Conservation (phyloP, 73 alveolate genomes). For the Paramecium pentaurelia region DNA sequence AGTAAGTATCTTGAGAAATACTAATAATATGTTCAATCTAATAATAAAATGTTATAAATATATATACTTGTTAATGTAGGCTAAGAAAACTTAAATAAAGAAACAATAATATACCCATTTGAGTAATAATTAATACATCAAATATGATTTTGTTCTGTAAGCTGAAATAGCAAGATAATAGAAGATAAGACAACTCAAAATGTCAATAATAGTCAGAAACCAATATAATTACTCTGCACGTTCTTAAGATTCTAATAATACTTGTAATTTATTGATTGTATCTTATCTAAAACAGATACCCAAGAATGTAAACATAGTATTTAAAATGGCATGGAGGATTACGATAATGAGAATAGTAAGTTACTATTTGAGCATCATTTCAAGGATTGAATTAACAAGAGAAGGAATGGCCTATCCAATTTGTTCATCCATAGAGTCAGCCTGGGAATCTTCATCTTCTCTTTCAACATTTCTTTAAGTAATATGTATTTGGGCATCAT, state of each 20-base stretch:
- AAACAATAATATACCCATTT: constrained; percentile 22
- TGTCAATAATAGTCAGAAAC: no score
- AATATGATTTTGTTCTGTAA: background rate
- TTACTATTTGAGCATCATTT: constrained; percentile 32
- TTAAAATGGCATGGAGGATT: background rate
- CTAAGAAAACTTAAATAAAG: constrained; percentile 19
- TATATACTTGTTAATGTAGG: background rate
- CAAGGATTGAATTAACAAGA: background rate
- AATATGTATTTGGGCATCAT: background rate
- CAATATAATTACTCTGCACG: no score
- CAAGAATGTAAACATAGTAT: background rate
- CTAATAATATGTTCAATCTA: background rate
- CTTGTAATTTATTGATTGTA: background rate
- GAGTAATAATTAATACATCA: background rate
- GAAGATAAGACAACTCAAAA: no score
- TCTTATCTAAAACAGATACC: constrained; percentile 31
- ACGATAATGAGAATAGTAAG: background rate
- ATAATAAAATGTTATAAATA: background rate
- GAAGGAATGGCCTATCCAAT: background rate
- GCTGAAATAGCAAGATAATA: background rate
- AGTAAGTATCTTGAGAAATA: background rate
- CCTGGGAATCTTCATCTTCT: background rate
- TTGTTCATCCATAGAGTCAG: background rate
- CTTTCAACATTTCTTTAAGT: background rate
- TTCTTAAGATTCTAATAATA: no score